Base-by-base conservation (phyloP, 2,329 filamentous ascomycete species). In the Cordyceps tenuipes region DNA sequence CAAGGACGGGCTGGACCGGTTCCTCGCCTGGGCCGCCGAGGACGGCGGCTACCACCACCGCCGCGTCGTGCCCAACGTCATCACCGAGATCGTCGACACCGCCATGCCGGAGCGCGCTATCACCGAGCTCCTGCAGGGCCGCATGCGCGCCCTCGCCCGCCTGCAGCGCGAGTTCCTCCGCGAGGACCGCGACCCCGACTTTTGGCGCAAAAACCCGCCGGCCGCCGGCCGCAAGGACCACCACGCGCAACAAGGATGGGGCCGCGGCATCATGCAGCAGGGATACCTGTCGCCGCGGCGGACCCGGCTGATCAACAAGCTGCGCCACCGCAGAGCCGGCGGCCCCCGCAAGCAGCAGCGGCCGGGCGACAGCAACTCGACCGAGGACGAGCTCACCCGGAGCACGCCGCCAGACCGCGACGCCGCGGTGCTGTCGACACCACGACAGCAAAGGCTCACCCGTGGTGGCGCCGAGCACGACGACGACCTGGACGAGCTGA, bases 21-120 rank as follows among this genome's bases (percentile, higher is more conserved):
- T 73, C 55, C 54, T 75, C n/a, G 67, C 63, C 21, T 78, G 76
- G 76, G 73, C 76, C 0, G 71, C 73, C n/a, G 68, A 71, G 15
- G 76, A 78, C 41, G 76, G 73, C 19, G 69, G 68, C 26, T 77
- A 73, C 63, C 62, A 64, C 7, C 63, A 70, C 44, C 65, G 73
- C 3, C 66, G 69, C 2, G 68, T 70, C 34, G 66, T 76, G 2
- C 74, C 75, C 13, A 78, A 78, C 61, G 67, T 77, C 39, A 63
- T 74, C 29, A 68, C 70, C 26, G 73, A 75, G 53, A 63, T 73
- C 5, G 64, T 77, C 46, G 69, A 77, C 52, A 68, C 67, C 0
- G 62, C 54, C 4, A 61, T 68, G 60, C 62, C 62, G 8, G 66
- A 72, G 53, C 48, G 63, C 17, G 67, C 68, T 15, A 72, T 76